Evolutionary conservation across 225 moss, liverwort and hornwort species (phyloP).

Genomic region (Rhytidiadelphus loreus): DNA sequence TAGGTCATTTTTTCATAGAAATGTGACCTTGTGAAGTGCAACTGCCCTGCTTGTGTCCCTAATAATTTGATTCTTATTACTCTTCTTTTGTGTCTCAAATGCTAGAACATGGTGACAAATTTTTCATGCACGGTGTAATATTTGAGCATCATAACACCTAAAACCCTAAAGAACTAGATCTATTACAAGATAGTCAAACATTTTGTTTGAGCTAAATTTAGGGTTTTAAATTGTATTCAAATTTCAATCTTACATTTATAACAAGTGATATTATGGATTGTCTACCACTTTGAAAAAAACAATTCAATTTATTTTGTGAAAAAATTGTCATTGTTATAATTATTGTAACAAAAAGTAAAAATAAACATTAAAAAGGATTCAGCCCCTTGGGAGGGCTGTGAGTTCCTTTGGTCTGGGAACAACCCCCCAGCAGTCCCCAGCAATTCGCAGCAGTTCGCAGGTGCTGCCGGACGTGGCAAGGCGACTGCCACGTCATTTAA

Average conservation of each 20-base stretch:
- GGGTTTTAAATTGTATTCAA: not conserved
- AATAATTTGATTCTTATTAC: not conserved
- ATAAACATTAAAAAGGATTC: too few relatives aligned
- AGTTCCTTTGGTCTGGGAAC: too few relatives aligned
- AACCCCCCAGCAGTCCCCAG: too few relatives aligned
- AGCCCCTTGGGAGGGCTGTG: too few relatives aligned
- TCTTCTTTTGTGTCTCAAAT: accelerated
- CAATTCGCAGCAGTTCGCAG: too few relatives aligned
- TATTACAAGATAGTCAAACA: not conserved
- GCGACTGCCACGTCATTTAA: too few relatives aligned
- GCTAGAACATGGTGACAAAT: not conserved
- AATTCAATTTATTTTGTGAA: accelerated
- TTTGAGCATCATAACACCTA: not conserved
- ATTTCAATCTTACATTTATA: not conserved
- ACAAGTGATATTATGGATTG: not conserved
- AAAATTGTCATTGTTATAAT: not conserved
- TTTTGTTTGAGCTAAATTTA: not conserved
- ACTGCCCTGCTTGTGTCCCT: too few relatives aligned
- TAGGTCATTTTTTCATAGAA: too few relatives aligned
- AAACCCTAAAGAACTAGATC: not conserved
- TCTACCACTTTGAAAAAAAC: not conserved
- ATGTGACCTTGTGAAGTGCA: too few relatives aligned
- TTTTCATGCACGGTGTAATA: not conserved
- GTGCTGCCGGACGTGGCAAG: too few relatives aligned
- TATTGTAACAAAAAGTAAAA: not conserved